Evolutionary conservation across 2,329 filamentous ascomycete genomes (phyloP), one percentile per base, ranked within the genome.

Genomic region (Aspergillus sp.): DNA sequence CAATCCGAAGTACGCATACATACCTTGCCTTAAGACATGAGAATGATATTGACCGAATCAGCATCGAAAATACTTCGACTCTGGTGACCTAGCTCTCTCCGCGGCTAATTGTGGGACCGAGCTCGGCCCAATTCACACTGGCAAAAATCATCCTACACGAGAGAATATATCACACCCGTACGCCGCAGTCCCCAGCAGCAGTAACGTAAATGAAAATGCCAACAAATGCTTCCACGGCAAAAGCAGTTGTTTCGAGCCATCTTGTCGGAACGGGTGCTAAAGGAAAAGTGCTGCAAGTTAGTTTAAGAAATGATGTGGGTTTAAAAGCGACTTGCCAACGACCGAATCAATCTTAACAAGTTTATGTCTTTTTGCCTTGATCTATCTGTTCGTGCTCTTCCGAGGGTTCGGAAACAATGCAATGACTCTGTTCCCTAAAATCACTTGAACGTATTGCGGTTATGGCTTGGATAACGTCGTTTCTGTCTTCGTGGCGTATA

Each of bases 1-100:
- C 32, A 34, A 34, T 34, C 32, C 32, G 32, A 34, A 34, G 32
- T 34, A 34, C 32, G 32, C 32, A 34, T 34, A 34, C 32, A 34
- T 34, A 34, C 32, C n/a, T 11, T 34, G 32, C 32, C 32, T 34
- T 3, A 34, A n/a, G 32, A 34, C 32, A 34, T 13, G 32, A 34
- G 32, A n/a, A 34, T 34, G n/a, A 34, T 34, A n/a, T 4, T 34
- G n/a, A 34, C 32, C 10, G 9, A n/a, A 34, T 34, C 9, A 68
- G 64, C 45, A 65, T 51, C 61, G 59, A 36, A 64, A 46, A 10
- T 66, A 67, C 54, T 68, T 66, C 49, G 64, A 68, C 56, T 66
- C 64, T 7, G 63, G 64, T 34, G 64, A 68, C 50, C 62, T 59
- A 23, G 64, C 64, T 46, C 56, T 67, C 56, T 62, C 63, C 16